Evolutionary conservation across 2,329 filamentous ascomycete species (phyloP).

Genomic region (Fusarium sp.): DNA sequence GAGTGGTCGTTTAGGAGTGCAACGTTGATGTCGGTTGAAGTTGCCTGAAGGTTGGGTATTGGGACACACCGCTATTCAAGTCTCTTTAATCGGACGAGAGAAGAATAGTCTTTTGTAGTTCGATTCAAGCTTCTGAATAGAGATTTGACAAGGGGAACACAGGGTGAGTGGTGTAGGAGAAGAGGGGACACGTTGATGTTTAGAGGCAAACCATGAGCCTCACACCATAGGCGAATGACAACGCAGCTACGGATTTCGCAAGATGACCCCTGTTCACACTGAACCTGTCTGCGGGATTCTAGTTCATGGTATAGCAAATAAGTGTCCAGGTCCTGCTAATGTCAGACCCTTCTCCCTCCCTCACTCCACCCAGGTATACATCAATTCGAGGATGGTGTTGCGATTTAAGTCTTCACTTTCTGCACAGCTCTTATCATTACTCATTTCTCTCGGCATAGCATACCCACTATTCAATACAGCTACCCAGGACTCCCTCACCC

Average conservation of each 20-base stretch:
- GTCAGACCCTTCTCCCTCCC: background rate
- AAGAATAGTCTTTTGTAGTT: background rate
- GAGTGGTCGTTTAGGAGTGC: slow-evolving; percentile 14
- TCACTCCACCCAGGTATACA: background rate
- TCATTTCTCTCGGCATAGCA: background rate
- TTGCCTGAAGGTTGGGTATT: slow-evolving; percentile 17
- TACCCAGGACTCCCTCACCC: background rate
- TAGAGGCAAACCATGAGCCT: background rate
- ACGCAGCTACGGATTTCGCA: background rate
- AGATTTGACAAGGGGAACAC: background rate
- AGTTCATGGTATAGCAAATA: background rate
- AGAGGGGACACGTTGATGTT: background rate
- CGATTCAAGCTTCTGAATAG: background rate
- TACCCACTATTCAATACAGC: background rate
- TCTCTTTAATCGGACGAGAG: background rate
- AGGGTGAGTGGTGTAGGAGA: background rate
- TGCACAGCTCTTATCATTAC: background rate
- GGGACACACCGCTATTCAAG: slow-evolving; percentile 12
- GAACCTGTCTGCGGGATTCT: no score
- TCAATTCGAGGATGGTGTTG: background rate
- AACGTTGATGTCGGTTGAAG: slow-evolving; percentile 33
- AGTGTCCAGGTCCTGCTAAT: background rate
- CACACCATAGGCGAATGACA: no score
- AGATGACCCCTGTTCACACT: background rate
- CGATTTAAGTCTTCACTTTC: background rate